Evolutionary conservation across 345 rosid genomes (phyloP), one percentile per base, ranked within the genome.

Genomic region (Cochlearia excelsa): DNA sequence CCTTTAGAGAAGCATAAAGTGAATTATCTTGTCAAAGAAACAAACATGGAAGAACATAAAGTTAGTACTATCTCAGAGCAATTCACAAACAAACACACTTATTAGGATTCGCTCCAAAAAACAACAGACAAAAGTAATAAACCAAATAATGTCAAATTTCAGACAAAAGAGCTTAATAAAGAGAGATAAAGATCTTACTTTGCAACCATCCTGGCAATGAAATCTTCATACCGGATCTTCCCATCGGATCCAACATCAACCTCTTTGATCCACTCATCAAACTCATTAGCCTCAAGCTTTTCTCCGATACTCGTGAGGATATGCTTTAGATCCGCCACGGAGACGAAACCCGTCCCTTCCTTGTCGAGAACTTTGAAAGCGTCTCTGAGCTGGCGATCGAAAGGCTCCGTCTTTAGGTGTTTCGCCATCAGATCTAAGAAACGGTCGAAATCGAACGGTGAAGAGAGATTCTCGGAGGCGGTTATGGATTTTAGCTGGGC

Each of bases 221-320:
- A 91, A 68, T 91, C 98, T 74, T 91, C 98, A 57, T 91, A 88
- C 46, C 82, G 82, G 81, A 91, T 91, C 85, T 72, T 88, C 6
- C 98, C 98, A 47, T 91, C 98, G 26, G 90, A 68, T 29, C 95
- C 95, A 9, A 91, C 93, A 60, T 88, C 98, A 5, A 91, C 92
- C 81, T 91, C 98, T 51, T 90, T 79, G 83, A 91, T 91, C 98
- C 98, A 91, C 81, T 91, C 98, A 73, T 91, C 98, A 67, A 91
- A 91, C 81, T 91, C 98, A 1, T 85, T 66, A 0, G 86, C 82
- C 80, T 91, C 98, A 58, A 91, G 87, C 79, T 86, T 88, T 79
- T 91, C 98, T 0, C 98, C 98, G 11, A 91, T 91, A 34, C 86
- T 86, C 44, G 96, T 88, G 60, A 91, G 73, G 59, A 91, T 88